phyloP scores from a whole-genome alignment of 768 basidiomycete genomes.

The Trametes maxima region DNA sequence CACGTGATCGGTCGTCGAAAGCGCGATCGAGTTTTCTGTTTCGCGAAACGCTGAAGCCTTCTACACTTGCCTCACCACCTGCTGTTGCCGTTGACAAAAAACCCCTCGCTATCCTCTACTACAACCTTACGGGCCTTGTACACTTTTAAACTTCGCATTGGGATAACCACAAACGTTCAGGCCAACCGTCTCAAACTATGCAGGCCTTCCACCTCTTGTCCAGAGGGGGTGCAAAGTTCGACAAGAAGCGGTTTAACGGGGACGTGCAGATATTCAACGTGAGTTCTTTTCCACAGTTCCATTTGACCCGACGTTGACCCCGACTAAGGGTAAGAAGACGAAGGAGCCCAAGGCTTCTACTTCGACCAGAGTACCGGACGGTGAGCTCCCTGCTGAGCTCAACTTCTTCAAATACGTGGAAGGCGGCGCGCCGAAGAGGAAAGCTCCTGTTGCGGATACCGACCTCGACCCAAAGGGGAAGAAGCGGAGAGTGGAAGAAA shows the following conservation, averaged over 20 bases:
- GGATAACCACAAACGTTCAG: neutral
- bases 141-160: neutral
- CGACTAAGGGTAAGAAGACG: constrained; percentile 13
- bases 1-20: neutral
- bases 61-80: neutral
- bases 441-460: constrained; percentile 29
- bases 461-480: constrained; percentile 23
- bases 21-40: neutral
- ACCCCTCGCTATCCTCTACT: no score
- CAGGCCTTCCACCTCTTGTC: constrained; percentile 91
- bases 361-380: constrained; percentile 33
- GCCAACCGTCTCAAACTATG: constrained; percentile 42
- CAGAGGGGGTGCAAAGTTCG: constrained; percentile 79
- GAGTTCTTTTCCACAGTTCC: constrained; percentile 15
- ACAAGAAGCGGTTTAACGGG: constrained; percentile 70
- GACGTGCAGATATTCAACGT: constrained; percentile 78
- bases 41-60: neutral
- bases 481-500: constrained; percentile 35
- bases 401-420: constrained; percentile 93
- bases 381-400: constrained; percentile 71
- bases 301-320: neutral
- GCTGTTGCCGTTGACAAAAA: neutral
- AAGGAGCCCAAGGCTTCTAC: constrained; percentile 17
- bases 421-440: constrained; percentile 55
- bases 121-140: no score